Evolutionary conservation across 306 rosid species (phyloP).

Genomic region (Astragalus membranaceus): DNA sequence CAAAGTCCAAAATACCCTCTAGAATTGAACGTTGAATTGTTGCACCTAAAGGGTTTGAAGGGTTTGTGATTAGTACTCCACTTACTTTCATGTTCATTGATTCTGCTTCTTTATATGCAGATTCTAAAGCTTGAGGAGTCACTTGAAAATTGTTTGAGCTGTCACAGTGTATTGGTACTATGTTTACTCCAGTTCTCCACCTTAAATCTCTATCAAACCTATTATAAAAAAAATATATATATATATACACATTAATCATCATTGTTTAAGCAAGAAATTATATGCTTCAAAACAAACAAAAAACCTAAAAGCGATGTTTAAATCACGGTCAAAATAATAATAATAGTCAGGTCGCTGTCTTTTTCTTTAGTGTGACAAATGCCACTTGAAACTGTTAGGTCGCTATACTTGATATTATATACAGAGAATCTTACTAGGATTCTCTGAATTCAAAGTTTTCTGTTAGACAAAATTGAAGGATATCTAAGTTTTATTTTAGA

Average conservation of each 20-base stretch:
- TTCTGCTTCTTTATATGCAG: conserved; percentile 55
- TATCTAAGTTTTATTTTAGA: too few relatives aligned
- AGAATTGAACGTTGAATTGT: conserved; percentile 55
- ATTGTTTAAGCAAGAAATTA: background rate
- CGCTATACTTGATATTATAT: too few relatives aligned
- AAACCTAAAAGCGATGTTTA: too few relatives aligned
- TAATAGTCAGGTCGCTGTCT: too few relatives aligned
- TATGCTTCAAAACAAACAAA: background rate
- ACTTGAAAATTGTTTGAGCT: conserved; percentile 75
- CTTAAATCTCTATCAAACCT: conserved; percentile 92
- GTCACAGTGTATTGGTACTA: conserved; percentile 75
- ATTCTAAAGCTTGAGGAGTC: conserved; percentile 60
- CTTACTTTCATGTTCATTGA: conserved; percentile 51
- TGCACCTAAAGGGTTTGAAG: conserved; percentile 85
- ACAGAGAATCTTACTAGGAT: too few relatives aligned
- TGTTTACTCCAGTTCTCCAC: conserved; percentile 90
- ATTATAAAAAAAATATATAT: background rate
- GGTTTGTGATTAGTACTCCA: conserved; percentile 77
- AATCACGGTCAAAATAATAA: too few relatives aligned
- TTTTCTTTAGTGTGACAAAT: too few relatives aligned
- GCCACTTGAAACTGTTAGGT: too few relatives aligned
- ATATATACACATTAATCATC: background rate
- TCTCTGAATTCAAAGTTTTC: too few relatives aligned
- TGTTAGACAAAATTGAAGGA: too few relatives aligned
- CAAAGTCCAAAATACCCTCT: conserved; percentile 60